phyloP scores from a whole-genome alignment of 2,329 filamentous ascomycete species.

The Phaeosphaeriaceae sp. region DNA sequence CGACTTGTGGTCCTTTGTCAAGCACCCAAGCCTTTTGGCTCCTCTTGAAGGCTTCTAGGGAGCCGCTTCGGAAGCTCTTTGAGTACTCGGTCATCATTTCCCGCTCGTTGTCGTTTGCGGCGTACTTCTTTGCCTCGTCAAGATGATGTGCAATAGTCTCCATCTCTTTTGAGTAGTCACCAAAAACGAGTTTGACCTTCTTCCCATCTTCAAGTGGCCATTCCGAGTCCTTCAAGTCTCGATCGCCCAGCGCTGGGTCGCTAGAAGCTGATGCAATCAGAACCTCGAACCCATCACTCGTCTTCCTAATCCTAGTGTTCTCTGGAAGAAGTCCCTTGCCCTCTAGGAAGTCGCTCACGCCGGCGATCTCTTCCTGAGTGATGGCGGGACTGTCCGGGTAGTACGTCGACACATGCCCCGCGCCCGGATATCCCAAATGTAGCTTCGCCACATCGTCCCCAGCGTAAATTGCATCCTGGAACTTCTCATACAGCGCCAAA shows the following conservation, averaged over 20 bases:
- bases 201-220: slow-evolving; percentile 56
- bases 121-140: slow-evolving; percentile 55
- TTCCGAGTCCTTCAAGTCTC: slow-evolving; percentile 53
- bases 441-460: slow-evolving; percentile 50
- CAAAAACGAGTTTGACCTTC: slow-evolving; percentile 54
- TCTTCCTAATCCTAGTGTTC: slow-evolving; percentile 58
- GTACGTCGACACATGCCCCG: slow-evolving; percentile 57
- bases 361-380: slow-evolving; percentile 55
- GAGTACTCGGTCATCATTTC: slow-evolving; percentile 56
- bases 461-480: slow-evolving; percentile 56
- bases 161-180: slow-evolving; percentile 56
- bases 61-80: slow-evolving; percentile 58
- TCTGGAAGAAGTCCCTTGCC: slow-evolving; percentile 55
- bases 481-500: slow-evolving; percentile 49
- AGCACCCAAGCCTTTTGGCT: slow-evolving; percentile 61
- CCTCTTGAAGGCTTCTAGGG: slow-evolving; percentile 57
- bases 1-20: slow-evolving; percentile 59
- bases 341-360: slow-evolving; percentile 55
- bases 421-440: slow-evolving; percentile 58
- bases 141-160: slow-evolving; percentile 54
- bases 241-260: slow-evolving; percentile 47
- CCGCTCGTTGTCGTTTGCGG: slow-evolving; percentile 53
- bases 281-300: slow-evolving; percentile 53
- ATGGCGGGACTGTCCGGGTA: slow-evolving; percentile 58
- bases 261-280: slow-evolving; percentile 56